Base-by-base conservation (phyloP, 2,329 filamentous ascomycete species). In the Septoria linicola region DNA sequence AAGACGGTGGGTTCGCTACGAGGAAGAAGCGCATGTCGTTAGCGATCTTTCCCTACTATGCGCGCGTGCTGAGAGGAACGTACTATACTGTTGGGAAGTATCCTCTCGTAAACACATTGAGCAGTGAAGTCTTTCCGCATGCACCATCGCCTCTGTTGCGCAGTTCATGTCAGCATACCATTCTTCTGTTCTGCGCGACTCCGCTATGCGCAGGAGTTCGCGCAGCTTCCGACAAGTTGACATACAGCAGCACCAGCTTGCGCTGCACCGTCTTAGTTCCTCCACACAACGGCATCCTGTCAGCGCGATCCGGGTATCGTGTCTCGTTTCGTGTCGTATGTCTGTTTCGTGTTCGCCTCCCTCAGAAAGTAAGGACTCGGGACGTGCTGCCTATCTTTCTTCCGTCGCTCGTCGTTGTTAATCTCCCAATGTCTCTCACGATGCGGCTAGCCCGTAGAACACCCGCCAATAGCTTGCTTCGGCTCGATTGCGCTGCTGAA, bases 101-200 rank as follows among this genome's bases (percentile, higher is more conserved):
- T 59, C 92, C 92, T 87, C 92, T 84, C 62, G 93, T 99, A 75
- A 99, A 99, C 71, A 99, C 93, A 71, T 99, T 99, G 65, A 99
- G 76, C 67, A 97, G 75, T 59, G 91, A 96, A 49, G 93, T 99
- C 80, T 99, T 99, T 69, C 92, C 92, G 73, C 88, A 95, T 63
- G 92, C 92, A 79, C 92, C 92, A 70, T 97, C 92, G 65, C 92
- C 92, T 69, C 90, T 96, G 66, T 20, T 23, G 49, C 10, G 41
- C 13, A 35, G 21, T 30, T 10, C 16, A n/a, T 35, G 48, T 55
- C 25, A 52, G 54, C 27, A 11, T 32, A 13, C 17, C 17, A 5
- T 13, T 19, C 17, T 21, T 13, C 19, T 21, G 13, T 35, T 36
- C 19, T 37, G 10, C 30, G n/a, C n/a, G n/a, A n/a, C n/a, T n/a